Evolutionary conservation across 176 grass and related monocot species (phyloP).

Genomic region (Typha latifolia): DNA sequence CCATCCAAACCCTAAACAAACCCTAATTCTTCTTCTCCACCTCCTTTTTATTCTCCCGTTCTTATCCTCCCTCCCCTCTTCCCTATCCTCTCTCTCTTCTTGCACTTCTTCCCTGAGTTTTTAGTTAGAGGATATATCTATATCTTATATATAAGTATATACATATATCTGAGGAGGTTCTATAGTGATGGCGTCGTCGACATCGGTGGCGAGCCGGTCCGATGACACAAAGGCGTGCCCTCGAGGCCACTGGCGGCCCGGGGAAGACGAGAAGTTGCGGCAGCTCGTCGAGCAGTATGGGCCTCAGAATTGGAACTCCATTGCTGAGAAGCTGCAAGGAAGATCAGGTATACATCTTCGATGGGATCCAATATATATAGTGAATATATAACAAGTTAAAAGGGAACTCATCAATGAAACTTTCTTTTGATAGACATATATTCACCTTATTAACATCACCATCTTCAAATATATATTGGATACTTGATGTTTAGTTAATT

Average conservation of each 20-base stretch:
- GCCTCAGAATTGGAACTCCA: constrained; percentile 94
- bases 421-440: too few species aligned
- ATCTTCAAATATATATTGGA: too few species aligned
- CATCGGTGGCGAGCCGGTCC: constrained; percentile 41
- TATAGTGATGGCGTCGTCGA: constrained; percentile 35
- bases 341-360: constrained; percentile 53
- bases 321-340: constrained; percentile 81
- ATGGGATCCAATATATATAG: too few species aligned
- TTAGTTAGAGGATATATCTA: not conserved
- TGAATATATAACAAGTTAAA: too few species aligned
- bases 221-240: constrained; percentile 54
- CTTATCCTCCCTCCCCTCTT: not conserved
- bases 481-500: too few species aligned
- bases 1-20: constrained; percentile 60
- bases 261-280: constrained; percentile 74
- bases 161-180: not conserved
- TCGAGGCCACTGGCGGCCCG: constrained; percentile 73
- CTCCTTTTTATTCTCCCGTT: not conserved
- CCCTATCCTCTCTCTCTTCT: not conserved
- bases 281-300: constrained; percentile 76
- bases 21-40: constrained; percentile 1
- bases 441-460: too few species aligned
- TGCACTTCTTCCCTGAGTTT: not conserved
- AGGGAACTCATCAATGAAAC: not conserved
- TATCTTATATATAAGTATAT: too few species aligned